phyloP scores from a whole-genome alignment of 371 early-diverging fungal species.

The Coemansia sp. region DNA sequence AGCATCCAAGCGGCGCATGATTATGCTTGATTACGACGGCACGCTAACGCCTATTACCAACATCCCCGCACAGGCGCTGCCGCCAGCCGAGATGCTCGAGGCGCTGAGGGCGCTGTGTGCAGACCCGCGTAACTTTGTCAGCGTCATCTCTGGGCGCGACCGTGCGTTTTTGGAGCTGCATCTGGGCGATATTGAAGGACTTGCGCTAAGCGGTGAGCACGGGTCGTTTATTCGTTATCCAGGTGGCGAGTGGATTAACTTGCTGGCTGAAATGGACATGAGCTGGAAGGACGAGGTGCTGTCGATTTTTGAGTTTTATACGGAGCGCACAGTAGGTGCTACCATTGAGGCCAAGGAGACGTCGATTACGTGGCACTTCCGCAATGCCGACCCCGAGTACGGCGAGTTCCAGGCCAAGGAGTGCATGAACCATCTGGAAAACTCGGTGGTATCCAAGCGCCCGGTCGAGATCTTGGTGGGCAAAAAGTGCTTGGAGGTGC shows the following conservation, averaged over 20 bases:
- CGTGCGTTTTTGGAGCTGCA: conserved; percentile 73
- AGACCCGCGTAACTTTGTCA: conserved; percentile 84
- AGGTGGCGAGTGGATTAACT: conserved; percentile 68
- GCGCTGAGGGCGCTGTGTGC: conserved; percentile 65
- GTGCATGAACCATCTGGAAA: conserved; percentile 86
- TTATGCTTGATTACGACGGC: conserved; percentile 90
- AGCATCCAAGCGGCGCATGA: conserved; percentile 45
- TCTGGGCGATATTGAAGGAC: conserved; percentile 70
- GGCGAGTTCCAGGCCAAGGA: conserved; percentile 86
- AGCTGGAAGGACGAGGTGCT: conserved; percentile 79
- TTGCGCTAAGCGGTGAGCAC: conserved; percentile 87
- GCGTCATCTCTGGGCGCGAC: conserved; percentile 91
- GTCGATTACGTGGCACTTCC: conserved; percentile 81
- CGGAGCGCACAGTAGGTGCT: conserved; percentile 85
- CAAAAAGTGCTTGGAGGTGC: conserved; percentile 94
- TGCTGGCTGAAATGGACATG: conserved; percentile 75
- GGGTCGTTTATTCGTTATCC: conserved; percentile 78
- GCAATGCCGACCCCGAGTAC: conserved; percentile 63
- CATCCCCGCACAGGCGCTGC: conserved; percentile 64
- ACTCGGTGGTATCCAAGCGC: conserved; percentile 78
- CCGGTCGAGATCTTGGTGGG: conserved; percentile 94
- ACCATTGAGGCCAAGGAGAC: conserved; percentile 76
- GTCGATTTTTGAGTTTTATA: conserved; percentile 82
- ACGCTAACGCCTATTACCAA: conserved; percentile 72
- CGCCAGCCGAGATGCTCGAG: conserved; percentile 64